Base-by-base conservation (phyloP, 768 basidiomycete species). In the Floccularia luteovirens region DNA sequence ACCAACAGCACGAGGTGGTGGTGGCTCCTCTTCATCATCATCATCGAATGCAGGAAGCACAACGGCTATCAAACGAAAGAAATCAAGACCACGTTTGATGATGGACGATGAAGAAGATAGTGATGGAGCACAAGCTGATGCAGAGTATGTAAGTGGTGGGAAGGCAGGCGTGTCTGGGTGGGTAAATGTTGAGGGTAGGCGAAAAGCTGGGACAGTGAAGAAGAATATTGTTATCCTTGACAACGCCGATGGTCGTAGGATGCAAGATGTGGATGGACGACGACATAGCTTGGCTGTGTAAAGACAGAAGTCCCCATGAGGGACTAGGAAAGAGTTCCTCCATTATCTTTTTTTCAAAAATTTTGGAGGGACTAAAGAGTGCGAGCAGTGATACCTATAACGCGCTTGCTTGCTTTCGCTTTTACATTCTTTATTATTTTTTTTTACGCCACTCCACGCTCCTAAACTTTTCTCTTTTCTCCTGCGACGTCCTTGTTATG, bases 81-180 rank as follows among this genome's bases (percentile, higher is more conserved):
- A 74, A 48, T 75, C 75, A 2, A 66, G 72, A 24, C 67, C 70
- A 3, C 66, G 66, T 45, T 35, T 69, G 30, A 12, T 38, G 44
- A 17, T 23, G 23, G 70, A 74, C 1, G 75, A 77, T 3, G 74
- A 66, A 20, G 68, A 69, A 3, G 79, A 82, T 41, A 79, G 77
- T 46, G 83, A 81, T 24, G 81, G 78, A 1, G 73, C 69, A n/a
- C 75, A 85, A 47, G 82, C 80, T 2, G 84, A 86, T 53, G 80
- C 69, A 14, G 83, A 85, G 56, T 79, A 67, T 41, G 60, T 70
- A 13, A 62, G 57, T 28, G 47, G 50, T 25, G 51, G 52, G 39
- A 51, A 45, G 19, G 48, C 43, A 46, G 59, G 42, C 5, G 40
- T 43, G 28, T 47, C 43, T 16, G 51, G 58, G 20, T 79, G 78